Evolutionary conservation across 805 yeast genomes (phyloP), one percentile per base, ranked within the genome.

Genomic region (Saccharomycopsis lassenensis): DNA sequence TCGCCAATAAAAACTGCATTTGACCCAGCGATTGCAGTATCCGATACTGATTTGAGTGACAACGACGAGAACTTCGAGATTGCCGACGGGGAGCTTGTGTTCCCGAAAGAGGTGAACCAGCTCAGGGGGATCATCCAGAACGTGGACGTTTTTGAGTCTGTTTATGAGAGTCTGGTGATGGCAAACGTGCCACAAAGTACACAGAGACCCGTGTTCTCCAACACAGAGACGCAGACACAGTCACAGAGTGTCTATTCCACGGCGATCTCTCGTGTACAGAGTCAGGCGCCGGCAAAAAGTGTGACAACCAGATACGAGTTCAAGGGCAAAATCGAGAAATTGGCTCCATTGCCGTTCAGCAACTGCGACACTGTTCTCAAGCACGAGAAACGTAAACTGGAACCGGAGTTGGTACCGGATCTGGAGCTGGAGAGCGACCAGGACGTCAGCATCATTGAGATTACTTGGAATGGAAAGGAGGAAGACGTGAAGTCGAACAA

Each of bases 291-390:
- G n/a, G n/a, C n/a, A n/a, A 26, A 26, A 18, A 5, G 10, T 26
- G 29, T 11, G n/a, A 40, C 51, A 10, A 30, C 40, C 29, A 5
- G 35, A 44, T 31, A 39, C 43, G 31, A 47, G 37, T 39, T 39
- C n/a, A 36, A 35, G 20, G 46, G 46, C 2, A 7, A 15, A 11
- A 11, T 42, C 5, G 17, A 33, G n/a, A 26, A 29, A n/a, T 29
- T 33, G 10, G 34, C 33, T 23, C 16, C 28, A 18, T 20, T 34
- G 2, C 44, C 46, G 11, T 39, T 31, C 20, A 20, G 49, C 43
- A 6, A 52, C 48, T 36, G 40, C 43, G 14, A 46, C 34, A 18
- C 43, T 29, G 24, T 28, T 41, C 17, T 48, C 44, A 37, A 48
- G 17, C 34, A 31, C 20, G 25, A 29, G 29, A 34, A 19, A 15